phyloP scores from a whole-genome alignment of 2,329 filamentous ascomycete species.

The Beauveria bassiana region DNA sequence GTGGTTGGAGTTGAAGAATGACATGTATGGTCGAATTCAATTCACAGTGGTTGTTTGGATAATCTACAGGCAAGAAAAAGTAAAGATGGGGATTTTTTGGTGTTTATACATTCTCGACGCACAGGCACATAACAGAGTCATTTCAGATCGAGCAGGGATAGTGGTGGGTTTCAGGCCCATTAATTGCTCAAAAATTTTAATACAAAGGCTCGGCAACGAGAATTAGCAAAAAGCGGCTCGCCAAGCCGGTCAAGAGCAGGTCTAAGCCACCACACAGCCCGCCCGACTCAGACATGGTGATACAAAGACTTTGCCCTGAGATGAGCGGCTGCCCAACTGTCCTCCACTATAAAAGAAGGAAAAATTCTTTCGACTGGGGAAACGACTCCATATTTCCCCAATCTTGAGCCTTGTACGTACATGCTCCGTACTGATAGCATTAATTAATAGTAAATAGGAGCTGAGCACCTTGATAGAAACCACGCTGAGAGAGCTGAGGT shows the following conservation, averaged over 20 bases:
- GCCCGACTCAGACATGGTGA: neutral
- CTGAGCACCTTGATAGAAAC: too few species aligned
- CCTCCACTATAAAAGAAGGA: too few species aligned
- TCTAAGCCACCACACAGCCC: slow-evolving; percentile 11
- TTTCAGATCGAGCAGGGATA: too few species aligned
- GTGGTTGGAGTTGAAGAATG: neutral
- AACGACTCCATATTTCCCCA: neutral
- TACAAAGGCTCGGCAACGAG: neutral
- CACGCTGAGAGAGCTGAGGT: too few species aligned
- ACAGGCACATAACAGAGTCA: too few species aligned
- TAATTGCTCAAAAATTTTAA: neutral
- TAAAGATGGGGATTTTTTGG: neutral
- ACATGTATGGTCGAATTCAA: slow-evolving; percentile 1
- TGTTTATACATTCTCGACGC: neutral
- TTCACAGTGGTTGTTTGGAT: neutral
- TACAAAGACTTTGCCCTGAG: too few species aligned
- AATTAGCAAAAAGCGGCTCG: neutral
- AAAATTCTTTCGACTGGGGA: neutral
- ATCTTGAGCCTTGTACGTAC: neutral
- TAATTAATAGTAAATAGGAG: too few species aligned
- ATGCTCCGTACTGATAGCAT: too few species aligned
- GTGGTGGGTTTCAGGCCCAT: neutral
- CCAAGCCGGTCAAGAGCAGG: neutral
- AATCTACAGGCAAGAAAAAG: neutral
- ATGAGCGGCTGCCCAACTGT: too few species aligned